Conservation (phyloP, 2,329 filamentous ascomycete species). For the Metarhizium album region DNA sequence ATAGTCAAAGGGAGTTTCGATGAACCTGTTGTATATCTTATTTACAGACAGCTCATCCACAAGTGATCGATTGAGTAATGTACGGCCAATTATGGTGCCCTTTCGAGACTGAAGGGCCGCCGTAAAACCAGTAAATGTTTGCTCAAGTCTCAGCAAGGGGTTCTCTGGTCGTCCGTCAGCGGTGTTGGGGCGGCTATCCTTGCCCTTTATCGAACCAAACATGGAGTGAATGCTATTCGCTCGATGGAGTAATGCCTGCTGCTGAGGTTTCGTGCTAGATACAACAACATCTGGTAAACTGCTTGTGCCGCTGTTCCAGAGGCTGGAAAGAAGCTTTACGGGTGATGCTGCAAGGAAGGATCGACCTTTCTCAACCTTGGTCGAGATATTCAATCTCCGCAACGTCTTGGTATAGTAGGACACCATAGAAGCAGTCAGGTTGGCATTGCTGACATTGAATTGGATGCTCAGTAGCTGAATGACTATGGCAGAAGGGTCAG, state of each 20-base stretch:
- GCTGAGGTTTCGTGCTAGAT: constrained; percentile 27
- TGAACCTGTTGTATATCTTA: constrained; percentile 78
- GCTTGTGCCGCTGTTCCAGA: constrained; percentile 54
- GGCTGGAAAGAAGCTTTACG: constrained; percentile 78
- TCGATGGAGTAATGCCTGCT: constrained; percentile 29
- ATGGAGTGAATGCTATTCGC: constrained; percentile 42
- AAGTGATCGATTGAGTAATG: constrained; percentile 55
- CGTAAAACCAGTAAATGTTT: constrained; percentile 75
- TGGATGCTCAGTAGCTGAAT: constrained; percentile 62
- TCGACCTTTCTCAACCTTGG: constrained; percentile 51
- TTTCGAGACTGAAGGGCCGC: constrained; percentile 75
- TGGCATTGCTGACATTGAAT: constrained; percentile 54
- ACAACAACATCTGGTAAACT: constrained; percentile 18
- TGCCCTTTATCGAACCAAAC: constrained; percentile 42
- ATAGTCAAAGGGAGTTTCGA: constrained; percentile 72
- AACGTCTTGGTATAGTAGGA: constrained; percentile 71
- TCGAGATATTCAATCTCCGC: constrained; percentile 50
- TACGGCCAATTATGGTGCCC: constrained; percentile 73
- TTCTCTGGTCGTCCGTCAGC: constrained; percentile 50
- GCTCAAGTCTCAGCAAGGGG: constrained; percentile 64
- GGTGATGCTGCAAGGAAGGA: constrained; percentile 74
- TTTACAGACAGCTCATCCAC: constrained; percentile 77
- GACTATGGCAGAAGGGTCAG: constrained; percentile 37
- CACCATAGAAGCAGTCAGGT: constrained; percentile 57
- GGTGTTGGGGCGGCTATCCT: constrained; percentile 20